Evolutionary conservation across 306 rosid species (phyloP), one percentile per base, ranked within the genome.

Genomic region (Quercus dentata): DNA sequence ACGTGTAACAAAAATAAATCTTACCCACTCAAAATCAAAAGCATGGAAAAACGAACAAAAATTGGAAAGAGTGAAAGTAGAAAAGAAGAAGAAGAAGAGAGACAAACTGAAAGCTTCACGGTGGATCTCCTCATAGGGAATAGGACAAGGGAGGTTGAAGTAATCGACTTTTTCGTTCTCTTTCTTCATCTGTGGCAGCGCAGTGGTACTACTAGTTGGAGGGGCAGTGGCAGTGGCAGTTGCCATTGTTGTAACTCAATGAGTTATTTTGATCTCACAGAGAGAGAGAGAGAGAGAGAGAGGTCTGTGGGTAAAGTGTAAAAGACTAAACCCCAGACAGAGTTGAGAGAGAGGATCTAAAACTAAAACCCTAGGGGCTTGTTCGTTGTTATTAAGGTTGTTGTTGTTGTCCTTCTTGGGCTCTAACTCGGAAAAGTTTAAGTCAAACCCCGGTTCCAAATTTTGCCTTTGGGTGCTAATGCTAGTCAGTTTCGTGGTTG

Each of bases 31-130:
- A 61, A 61, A 25, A 21, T 11, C 18, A 25, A 11, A 61, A 11
- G 6, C 17, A 6, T 28, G 8, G 19, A 2, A 28, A 63, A 63
- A 23, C 9, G 6, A 14, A 25, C 6, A 62, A 21, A 5, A 5
- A 21, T 12, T 1, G 3, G 20, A 27, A 23, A 74, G 46, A 15
- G 25, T 1, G 10, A 56, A 59, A 6, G 8, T 15, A 19, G 46
- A 17, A 11, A 51, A 51, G n/a, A 13, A 33, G 20, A 27, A n/a
- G 20, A 27, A n/a, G 20, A 13, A 46, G 20, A 71, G 73, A 65
- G 27, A 88, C 91, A 72, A 15, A 93, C 99, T 91, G 91, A 91
- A 87, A 75, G 99, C 97, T 93, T 96, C 99, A 55, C 98, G 99
- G 77, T 90, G 96, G 87, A 96, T 90, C 86, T 96, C 99, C 73